Evolutionary conservation across 345 rosid species (phyloP), one percentile per base, ranked within the genome.

Genomic region (Lepidium aucheri): DNA sequence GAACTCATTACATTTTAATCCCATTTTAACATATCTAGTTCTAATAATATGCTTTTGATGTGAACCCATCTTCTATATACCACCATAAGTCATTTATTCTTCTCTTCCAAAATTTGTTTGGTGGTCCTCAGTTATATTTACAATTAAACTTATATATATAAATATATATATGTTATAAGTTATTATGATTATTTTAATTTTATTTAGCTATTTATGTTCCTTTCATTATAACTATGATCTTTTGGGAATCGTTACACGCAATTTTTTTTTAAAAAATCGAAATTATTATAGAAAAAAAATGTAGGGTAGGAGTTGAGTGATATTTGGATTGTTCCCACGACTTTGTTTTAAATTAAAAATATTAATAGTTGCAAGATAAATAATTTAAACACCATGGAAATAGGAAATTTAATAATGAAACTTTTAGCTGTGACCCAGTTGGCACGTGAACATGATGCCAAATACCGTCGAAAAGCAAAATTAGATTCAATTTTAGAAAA

Each of bases 341-440:
- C 55, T 65, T 42, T 52, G 49, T 26, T 51, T 51, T 52, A 73
- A 58, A 22, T 38, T 18, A 32, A 0, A 0, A 63, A 41, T 30
- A 59, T 15, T 11, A 41, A 56, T 9, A 13, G 34, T 42, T 51
- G 51, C 41, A 64, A 20, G 41, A 38, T 35, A 41, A 32, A 41
- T 16, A 42, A 40, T 18, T 64, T 52, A 28, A 28, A 28, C 3
- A 51, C 1, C 9, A 24, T 28, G 54, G 26, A 35, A 73, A 40
- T 26, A 42, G 18, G 20, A 43, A 47, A 39, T 40, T 49, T 51
- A 66, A 59, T 40, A 65, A 72, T 42, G 63, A 60, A 73, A 73
- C 35, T 52, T 34, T 70, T 69, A 72, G 84, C 81, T 80, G 81
- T 77, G 76, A 74, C 77, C 61, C 43, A 68, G 83, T 68, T 77